Percentiles rank a stretch among this genome's conserved stretches.
phyloP scores from a whole-genome alignment of 371 early-diverging fungal species.

The Nematocida minor region DNA sequence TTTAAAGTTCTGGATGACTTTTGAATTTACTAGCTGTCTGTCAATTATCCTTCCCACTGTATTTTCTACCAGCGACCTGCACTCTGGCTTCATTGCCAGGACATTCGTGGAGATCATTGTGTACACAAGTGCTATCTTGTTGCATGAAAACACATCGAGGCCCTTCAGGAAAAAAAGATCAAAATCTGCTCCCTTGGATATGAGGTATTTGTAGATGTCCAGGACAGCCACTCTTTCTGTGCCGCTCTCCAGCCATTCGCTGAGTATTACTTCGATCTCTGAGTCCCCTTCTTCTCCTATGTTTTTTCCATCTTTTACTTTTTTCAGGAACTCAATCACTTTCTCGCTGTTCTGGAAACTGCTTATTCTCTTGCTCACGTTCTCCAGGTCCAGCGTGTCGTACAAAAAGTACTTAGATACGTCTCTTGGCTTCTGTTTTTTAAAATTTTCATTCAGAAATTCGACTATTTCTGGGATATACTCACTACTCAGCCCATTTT shows the following conservation, averaged over 20 bases:
- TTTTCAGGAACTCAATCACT: conserved; percentile 11
- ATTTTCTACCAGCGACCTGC: conserved; percentile 1
- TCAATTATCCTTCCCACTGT: conserved; percentile 22
- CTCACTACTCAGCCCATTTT: conserved; percentile 49
- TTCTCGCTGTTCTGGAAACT: background rate
- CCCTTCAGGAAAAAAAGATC: conserved; percentile 57
- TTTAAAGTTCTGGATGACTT: conserved; percentile 27
- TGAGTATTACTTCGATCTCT: conserved; percentile 39
- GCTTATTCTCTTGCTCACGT: conserved; percentile 43
- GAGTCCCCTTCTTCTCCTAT: background rate
- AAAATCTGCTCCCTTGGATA: conserved; percentile 39
- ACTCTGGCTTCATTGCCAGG: conserved; percentile 50
- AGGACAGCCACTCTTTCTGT: conserved; percentile 49
- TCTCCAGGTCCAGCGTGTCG: conserved; percentile 52
- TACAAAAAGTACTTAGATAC: conserved; percentile 47
- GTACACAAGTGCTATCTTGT: conserved; percentile 58
- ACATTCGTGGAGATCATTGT: conserved; percentile 57
- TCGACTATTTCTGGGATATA: conserved; percentile 61
- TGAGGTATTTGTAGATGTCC: conserved; percentile 61
- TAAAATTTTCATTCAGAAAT: conserved; percentile 61
- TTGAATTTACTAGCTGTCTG: conserved; percentile 8
- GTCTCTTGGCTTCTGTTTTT: conserved; percentile 13
- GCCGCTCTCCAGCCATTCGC: conserved; percentile 6
- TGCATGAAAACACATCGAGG: conserved; percentile 20
- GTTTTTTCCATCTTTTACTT: background rate